Evolutionary conservation across 495 filamentous ascomycete species (phyloP), one percentile per base, ranked within the genome.

Genomic region (Mytilinidion resinicola): DNA sequence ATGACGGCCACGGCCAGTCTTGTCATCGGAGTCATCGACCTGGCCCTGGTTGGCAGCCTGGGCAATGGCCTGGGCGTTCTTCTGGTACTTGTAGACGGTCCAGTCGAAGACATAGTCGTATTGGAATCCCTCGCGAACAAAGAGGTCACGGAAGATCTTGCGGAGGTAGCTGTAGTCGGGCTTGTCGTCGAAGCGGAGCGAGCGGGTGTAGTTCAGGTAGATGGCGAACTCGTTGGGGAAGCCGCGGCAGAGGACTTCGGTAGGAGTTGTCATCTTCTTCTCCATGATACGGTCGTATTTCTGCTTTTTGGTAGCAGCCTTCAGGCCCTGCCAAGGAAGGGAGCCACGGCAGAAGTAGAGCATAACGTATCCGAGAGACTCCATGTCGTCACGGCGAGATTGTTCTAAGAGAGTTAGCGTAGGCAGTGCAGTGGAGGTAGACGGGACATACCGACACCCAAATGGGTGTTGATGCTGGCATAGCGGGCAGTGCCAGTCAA

Each of bases 1-100:
- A 49, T 62, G 63, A 63, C 81, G 81, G 55, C 75, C 73, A 68
- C 86, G 79, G 52, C 78, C 77, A 58, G 74, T 74, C 75, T 89
- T 88, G 57, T 90, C 84, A 30, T 90, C 86, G 5, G 87, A 81
- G 47, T 90, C 85, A 69, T 89, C 87, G 51, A 84, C 84, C 71
- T 67, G 51, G 38, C 86, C 82, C 69, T 87, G 81, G 60, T 78
- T 77, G 59, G 78, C 83, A 52, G 85, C 84, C 65, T 91, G 86
- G 50, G 87, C 86, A 68, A 92, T 90, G 69, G 90, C 89, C 70
- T 90, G 87, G 37, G 90, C 90, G 67, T 97, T 97, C 86, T 97
- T 97, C 81, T 97, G 95, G 79, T 99, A 99, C 82, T 97, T 99
- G 82, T 99, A 97, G 69, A 99, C 95, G 57, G 95, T 99, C 95